Evolutionary conservation across 257 asterid species (phyloP), one percentile per base, ranked within the genome.

Genomic region (Jasminum sambac): DNA sequence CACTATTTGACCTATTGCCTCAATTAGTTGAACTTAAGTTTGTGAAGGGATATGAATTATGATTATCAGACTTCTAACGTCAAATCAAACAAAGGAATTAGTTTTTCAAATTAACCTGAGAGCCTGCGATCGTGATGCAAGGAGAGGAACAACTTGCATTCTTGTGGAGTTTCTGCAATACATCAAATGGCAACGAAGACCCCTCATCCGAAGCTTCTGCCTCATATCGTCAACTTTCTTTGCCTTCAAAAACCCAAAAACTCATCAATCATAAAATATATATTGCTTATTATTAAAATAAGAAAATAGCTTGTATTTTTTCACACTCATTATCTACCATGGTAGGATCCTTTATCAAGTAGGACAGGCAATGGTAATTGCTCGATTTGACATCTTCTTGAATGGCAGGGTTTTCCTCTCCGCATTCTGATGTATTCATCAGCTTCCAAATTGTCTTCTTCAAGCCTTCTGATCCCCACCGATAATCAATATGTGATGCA

Each of bases 141-240:
- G 84, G 43, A 84, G 81, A 60, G 88, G 88, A 71, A 84, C 40
- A 10, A 76, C 82, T 84, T 84, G 88, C 84, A 84, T 76, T 73
- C 84, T 74, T 23, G 83, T 81, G 19, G 85, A 80, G 75, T 81
- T 81, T 73, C 88, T 74, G 76, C 86, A 84, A 39, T 78, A 81
- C 84, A 84, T 81, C 76, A 81, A 69, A 76, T 84, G 88, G 72
- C 88, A 81, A 40, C 86, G 88, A 5, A 84, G 84, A 38, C 88
- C 88, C 44, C 88, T 77, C 81, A 84, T 84, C 69, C 88, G 76
- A 55, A 84, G 86, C 66, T 84, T 84, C 75, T 84, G 88, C 76
- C 84, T 78, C 84, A 81, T 64, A 34, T 78, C 77, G 71, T 84
- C 86, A 1, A 84, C 86, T 68, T 81, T 84, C 75, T 71, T 84